A percentile compares a stretch with the other conserved stretches of the same genome.
phyloP scores from a whole-genome alignment of 2,329 filamentous ascomycete species.

The Fusarium sp. region DNA sequence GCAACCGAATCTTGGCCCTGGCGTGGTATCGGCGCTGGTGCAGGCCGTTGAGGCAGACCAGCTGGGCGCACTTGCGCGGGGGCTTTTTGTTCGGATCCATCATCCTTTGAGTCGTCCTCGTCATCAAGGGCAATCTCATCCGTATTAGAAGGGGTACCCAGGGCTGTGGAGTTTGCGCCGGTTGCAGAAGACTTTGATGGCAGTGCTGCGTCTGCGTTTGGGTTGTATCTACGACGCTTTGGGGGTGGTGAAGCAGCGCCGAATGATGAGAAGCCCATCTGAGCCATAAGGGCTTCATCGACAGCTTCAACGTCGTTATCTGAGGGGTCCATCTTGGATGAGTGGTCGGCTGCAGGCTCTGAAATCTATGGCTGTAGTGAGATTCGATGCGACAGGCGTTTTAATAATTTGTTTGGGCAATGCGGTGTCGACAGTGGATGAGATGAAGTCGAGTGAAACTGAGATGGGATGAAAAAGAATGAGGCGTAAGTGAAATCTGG shows the following conservation, averaged over 20 bases:
- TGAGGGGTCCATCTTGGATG: constrained; percentile 10
- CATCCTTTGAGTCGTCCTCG: constrained; percentile 44
- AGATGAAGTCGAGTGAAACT: constrained; percentile 5
- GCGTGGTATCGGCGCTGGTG: constrained; percentile 12
- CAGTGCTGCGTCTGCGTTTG: constrained; percentile 60
- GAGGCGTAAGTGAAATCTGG: constrained; percentile 42
- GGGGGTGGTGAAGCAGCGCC: constrained; percentile 65
- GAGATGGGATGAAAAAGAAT: constrained; percentile 32
- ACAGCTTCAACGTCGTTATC: constrained; percentile 22
- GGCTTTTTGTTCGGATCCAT: constrained; percentile 17
- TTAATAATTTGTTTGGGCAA: not conserved
- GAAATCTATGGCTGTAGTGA: not conserved
- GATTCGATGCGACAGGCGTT: not conserved
- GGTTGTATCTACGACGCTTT: constrained; percentile 77
- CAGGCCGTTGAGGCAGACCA: constrained; percentile 51
- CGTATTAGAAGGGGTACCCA: constrained; percentile 51
- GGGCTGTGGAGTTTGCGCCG: constrained; percentile 54
- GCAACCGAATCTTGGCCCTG: constrained; percentile 27
- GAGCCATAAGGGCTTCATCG: constrained; percentile 67
- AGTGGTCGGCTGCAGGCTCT: not conserved
- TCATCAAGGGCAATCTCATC: constrained; percentile 61
- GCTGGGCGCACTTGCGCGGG: constrained; percentile 50
- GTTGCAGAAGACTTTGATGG: constrained; percentile 47
- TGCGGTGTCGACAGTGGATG: constrained; percentile 10
- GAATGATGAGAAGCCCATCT: constrained; percentile 80